Evolutionary conservation across 2,329 filamentous ascomycete species (phyloP).

Genomic region (Fusarium sp.): DNA sequence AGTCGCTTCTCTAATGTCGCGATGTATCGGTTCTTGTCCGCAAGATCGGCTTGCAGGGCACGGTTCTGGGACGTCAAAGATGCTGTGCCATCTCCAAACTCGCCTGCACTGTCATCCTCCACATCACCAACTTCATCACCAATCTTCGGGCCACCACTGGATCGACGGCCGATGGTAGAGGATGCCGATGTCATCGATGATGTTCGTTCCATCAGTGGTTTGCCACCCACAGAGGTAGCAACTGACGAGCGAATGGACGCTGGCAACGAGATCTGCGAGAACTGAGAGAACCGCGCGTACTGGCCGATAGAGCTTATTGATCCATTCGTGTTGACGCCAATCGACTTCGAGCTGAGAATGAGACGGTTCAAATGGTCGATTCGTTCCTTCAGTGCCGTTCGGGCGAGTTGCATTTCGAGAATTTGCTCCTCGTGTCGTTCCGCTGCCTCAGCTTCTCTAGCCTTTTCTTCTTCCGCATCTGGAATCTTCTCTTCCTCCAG

Average conservation of each 20-base stretch:
- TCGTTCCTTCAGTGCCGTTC: slow-evolving; percentile 94
- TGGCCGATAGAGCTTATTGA: slow-evolving; percentile 75
- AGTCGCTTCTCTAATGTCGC: slow-evolving; percentile 91
- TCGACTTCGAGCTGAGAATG: slow-evolving; percentile 94
- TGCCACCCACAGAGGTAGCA: slow-evolving; percentile 68
- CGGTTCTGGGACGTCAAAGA: slow-evolving; percentile 86
- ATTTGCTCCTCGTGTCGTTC: slow-evolving; percentile 96
- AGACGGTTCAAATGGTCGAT: slow-evolving; percentile 97
- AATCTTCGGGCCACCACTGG: slow-evolving; percentile 57
- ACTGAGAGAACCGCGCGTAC: slow-evolving; percentile 71
- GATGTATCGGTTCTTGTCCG: slow-evolving; percentile 98
- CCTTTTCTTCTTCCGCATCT: slow-evolving; percentile 77
- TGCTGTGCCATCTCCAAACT: slow-evolving; percentile 88
- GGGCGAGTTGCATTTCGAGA: slow-evolving; percentile 96
- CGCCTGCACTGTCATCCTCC: slow-evolving; percentile 76
- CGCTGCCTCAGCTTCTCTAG: slow-evolving; percentile 81
- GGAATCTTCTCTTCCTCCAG: slow-evolving; percentile 69
- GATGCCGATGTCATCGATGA: slow-evolving; percentile 74
- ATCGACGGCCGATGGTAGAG: slow-evolving; percentile 68
- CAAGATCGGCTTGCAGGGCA: slow-evolving; percentile 92
- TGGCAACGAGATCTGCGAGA: slow-evolving; percentile 67
- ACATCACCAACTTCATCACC: slow-evolving; percentile 63
- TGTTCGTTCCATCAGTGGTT: slow-evolving; percentile 69
- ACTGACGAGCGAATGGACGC: slow-evolving; percentile 76
- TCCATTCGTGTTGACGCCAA: slow-evolving; percentile 86